Evolutionary conservation across 768 basidiomycete genomes (phyloP), one percentile per base, ranked within the genome.

Genomic region (Hortiboletus flavorubellus): DNA sequence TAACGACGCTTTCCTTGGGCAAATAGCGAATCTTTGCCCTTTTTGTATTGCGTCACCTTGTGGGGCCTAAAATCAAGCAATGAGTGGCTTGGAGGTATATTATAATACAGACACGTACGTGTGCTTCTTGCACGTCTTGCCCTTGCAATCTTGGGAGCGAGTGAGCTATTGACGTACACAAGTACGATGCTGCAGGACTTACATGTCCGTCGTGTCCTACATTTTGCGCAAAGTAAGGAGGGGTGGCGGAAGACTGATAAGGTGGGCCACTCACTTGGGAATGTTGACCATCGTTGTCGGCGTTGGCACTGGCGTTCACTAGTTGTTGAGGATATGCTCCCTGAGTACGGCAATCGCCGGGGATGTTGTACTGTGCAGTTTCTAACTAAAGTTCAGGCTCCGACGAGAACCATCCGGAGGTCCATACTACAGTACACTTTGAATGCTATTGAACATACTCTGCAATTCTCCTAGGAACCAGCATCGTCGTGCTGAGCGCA

Each of bases 21-120:
- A 73, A 91, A 91, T 60, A 95, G 78, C 56, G 97, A 98, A 73
- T 93, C 96, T 79, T 99, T 98, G 73, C 97, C 97, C 84, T 93
- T 97, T 88, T 99, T 99, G 85, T 98, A 99, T 75, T 99, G 96
- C 56, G 96, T 98, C 69, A 99, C 96, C 77, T 99, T 99, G 80
- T 98, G 96, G 55, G 95, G 95, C 60, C 92, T 94, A 70, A n/a
- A 37, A 31, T 46, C 3, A 37, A 29, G 18, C 10, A 30, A 50
- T 60, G 41, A 55, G 29, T 5, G 15, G 0, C 3, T 21, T 18
- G 6, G 10, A 40, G 8, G 6, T 9, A n/a, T 7, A 38, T n/a
- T n/a, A 15, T 26, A 6, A 34, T 8, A 2, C 15, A 34, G 23
- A 12, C 29, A 78, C 90, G 53, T 78, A 93, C 90, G 93, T 96